These are phyloP conservation scores for Cutaneotrichosporon spelunceum DNA, from an alignment of 1,284 basidiomycete genomes.

Conservation along the genomic window DNA sequence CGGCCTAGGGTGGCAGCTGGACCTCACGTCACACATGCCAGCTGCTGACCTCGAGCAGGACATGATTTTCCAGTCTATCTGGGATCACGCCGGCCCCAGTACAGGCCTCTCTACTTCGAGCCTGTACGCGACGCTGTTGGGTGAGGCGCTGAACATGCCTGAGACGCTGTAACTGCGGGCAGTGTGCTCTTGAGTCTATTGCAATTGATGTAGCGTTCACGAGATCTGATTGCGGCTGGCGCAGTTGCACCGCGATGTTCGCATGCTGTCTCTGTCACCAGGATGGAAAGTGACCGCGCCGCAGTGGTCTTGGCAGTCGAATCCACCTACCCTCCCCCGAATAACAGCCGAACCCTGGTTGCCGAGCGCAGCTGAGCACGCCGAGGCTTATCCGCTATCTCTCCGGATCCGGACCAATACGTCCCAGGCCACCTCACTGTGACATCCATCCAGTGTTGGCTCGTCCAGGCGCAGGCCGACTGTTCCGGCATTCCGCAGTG, in stretches of 20 bases:
- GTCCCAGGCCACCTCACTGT: too few species aligned
- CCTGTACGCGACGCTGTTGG: conserved; percentile 23
- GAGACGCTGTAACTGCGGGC: background rate
- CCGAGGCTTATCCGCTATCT: too few species aligned
- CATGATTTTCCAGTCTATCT: conserved; percentile 15
- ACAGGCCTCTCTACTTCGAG: conserved; percentile 5
- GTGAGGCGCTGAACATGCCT: conserved; percentile 14
- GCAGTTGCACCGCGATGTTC: background rate
- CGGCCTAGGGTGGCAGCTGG: conserved; percentile 16
- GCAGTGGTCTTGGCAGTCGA: background rate
- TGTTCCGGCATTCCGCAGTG: too few species aligned
- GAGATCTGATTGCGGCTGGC: background rate
- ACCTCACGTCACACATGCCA: conserved; percentile 21
- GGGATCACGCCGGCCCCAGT: conserved; percentile 11
- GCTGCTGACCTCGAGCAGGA: conserved; percentile 20
- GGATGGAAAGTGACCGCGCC: background rate
- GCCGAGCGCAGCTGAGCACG: too few species aligned
- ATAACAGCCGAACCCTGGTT: too few species aligned
- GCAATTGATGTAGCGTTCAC: background rate
- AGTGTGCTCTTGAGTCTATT: background rate
- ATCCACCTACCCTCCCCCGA: too few species aligned
- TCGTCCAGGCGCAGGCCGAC: too few species aligned
- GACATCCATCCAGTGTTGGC: too few species aligned
- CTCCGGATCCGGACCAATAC: too few species aligned
- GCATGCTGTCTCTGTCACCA: background rate